Base-by-base conservation (phyloP, 108 stramenopile species). In the Asterionellopsis glacialis region DNA sequence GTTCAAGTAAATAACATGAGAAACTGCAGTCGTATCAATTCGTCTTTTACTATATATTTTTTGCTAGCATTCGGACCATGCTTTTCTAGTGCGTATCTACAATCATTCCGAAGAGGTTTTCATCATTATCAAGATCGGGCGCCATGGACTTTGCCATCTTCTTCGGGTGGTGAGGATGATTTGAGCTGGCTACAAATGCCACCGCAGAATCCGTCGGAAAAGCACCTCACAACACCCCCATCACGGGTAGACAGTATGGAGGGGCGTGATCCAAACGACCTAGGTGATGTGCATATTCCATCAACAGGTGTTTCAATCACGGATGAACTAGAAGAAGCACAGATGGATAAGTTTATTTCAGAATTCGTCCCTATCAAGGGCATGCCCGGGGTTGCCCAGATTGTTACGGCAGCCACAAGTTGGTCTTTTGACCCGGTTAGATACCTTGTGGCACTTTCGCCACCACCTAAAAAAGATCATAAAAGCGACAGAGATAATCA, bases 371-470 rank as follows among this genome's bases (percentile, higher is more conserved):
- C 65, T 9, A 68, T 79, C 12, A 61, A 63, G 27, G 61, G 60
- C 9, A 14, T 47, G 16, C 9, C 22, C 14, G 60, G 60, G 4
- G 47, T 61, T 23, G 68, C 72, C 19, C 74, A 75, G 47, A 66
- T 79, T 38, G 57, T 76, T 9, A 79, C 73, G 1, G 50, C 67
- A 11, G 27, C 73, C 26, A 61, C 59, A n/a, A 45, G 26, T 12
- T 61, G 65, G 0, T 41, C 65, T 19, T 66, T 68, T 52, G 78
- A 83, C 53, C 74, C 82, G 13, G 59, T 79, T 15, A 63, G 82
- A 57, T 83, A 83, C 51, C 28, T 83, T 21, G 63, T 83, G 3
- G 65, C 75, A 21, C 52, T 75, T n/a, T 54, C 65, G 25, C 75
- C 69, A 13, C 57, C 52, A 53, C 16, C 39, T 0, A 2, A 2